phyloP scores from a whole-genome alignment of 306 rosid species.

The Cercis canadensis region DNA sequence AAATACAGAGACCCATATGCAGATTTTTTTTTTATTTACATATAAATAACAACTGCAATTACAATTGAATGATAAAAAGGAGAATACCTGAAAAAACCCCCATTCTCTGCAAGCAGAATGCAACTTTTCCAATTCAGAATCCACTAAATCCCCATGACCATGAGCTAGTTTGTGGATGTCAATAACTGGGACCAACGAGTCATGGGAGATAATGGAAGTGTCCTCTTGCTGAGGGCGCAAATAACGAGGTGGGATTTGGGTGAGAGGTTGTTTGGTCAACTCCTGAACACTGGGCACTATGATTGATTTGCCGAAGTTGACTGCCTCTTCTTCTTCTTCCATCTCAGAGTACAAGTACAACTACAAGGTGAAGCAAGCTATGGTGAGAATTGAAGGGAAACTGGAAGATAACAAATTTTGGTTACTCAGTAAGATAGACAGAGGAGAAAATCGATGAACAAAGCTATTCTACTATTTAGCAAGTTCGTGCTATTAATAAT shows the following conservation, averaged over 20 bases:
- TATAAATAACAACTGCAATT: too few species aligned
- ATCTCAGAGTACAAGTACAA: too few species aligned
- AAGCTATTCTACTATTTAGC: too few species aligned
- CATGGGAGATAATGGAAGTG: not conserved
- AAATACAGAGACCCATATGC: too few species aligned
- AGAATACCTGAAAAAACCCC: slow-evolving; percentile 49
- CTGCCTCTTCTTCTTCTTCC: not conserved
- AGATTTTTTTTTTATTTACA: too few species aligned
- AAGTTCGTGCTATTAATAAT: too few species aligned
- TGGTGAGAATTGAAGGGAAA: too few species aligned
- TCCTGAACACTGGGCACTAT: slow-evolving; percentile 52
- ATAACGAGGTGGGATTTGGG: slow-evolving; percentile 32
- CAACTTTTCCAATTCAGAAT: slow-evolving; percentile 31
- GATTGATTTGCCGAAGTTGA: slow-evolving; percentile 38
- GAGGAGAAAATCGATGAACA: too few species aligned
- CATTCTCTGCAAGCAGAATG: slow-evolving; percentile 41
- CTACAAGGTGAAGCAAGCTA: too few species aligned
- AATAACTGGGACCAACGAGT: slow-evolving; percentile 33
- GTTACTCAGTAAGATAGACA: too few species aligned
- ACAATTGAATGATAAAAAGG: too few species aligned
- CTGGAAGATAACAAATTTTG: too few species aligned
- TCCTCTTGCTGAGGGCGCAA: slow-evolving; percentile 6
- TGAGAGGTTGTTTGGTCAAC: slow-evolving; percentile 30
- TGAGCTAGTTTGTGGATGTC: slow-evolving; percentile 26
- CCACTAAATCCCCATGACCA: not conserved